Conservation (phyloP, 805 yeast species). For the Sugiyamaella valdiviana region DNA sequence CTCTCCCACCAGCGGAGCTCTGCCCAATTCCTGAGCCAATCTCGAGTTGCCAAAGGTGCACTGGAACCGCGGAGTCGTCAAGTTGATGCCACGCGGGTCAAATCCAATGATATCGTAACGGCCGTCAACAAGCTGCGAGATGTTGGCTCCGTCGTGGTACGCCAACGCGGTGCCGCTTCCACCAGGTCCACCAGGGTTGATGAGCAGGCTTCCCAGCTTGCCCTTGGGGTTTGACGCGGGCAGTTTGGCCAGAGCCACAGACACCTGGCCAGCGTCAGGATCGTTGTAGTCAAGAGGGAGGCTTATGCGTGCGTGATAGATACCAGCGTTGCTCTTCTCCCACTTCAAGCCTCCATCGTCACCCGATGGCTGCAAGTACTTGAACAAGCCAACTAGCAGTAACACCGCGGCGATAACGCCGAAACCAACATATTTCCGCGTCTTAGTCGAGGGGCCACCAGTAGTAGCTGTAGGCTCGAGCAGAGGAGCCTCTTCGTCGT, state of each 20-base stretch:
- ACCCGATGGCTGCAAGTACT: neutral
- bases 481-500: neutral
- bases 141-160: slow-evolving; percentile 7
- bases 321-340: neutral
- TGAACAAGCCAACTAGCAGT: neutral
- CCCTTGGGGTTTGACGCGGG: slow-evolving; percentile 15
- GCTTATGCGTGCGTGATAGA: slow-evolving; percentile 4
- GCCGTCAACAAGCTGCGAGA: slow-evolving; percentile 12
- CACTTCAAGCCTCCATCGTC: neutral
- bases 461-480: neutral
- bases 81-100: slow-evolving; percentile 25
- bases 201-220: slow-evolving; percentile 18
- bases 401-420: neutral
- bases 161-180: slow-evolving; percentile 18
- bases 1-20: neutral
- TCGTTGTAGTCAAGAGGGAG: slow-evolving; percentile 11
- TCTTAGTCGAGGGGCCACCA: no score
- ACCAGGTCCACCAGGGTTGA: slow-evolving; percentile 27
- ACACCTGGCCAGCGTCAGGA: slow-evolving; percentile 8
- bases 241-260: slow-evolving; percentile 10
- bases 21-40: neutral
- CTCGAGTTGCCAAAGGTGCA: slow-evolving; percentile 12
- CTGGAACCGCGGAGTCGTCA: slow-evolving; percentile 15
- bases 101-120: slow-evolving; percentile 20
- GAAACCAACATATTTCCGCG: no score